Percentiles rank a stretch among this genome's conserved stretches.
Evolutionary conservation across 345 rosid species (phyloP).

Genomic region (Bruguiera parviflora): DNA sequence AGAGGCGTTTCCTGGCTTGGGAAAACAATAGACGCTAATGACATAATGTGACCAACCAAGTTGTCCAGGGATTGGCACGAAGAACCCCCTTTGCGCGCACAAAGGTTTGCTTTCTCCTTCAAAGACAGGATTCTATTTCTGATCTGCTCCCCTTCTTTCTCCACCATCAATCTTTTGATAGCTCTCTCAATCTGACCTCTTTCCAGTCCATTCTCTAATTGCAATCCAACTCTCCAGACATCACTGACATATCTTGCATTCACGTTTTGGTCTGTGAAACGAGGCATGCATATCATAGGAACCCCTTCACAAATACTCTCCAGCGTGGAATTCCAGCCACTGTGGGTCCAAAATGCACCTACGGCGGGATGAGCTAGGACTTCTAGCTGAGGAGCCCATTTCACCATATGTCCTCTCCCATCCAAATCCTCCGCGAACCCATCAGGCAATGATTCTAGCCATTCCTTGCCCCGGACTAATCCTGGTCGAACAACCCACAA

Average conservation of each 20-base stretch:
- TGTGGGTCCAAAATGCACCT: slow-evolving; percentile 21
- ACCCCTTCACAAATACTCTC: slow-evolving; percentile 21
- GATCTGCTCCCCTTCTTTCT: slow-evolving; percentile 8
- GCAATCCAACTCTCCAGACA: slow-evolving; percentile 17
- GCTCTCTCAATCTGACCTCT: slow-evolving; percentile 6
- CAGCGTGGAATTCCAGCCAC: slow-evolving; percentile 20
- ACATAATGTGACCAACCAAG: slow-evolving; percentile 10
- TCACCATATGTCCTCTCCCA: slow-evolving; percentile 10
- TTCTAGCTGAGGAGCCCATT: slow-evolving; percentile 19
- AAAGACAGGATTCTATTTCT: background rate
- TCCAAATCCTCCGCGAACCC: slow-evolving; percentile 8
- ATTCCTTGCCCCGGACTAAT: slow-evolving; percentile 11
- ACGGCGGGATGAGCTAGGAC: slow-evolving; percentile 12
- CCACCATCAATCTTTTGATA: slow-evolving; percentile 10
- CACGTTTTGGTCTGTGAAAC: slow-evolving; percentile 6
- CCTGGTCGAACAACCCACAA: slow-evolving; percentile 15
- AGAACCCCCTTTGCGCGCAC: slow-evolving; percentile 8
- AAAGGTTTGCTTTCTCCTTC: slow-evolving; percentile 7
- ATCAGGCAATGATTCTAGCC: slow-evolving; percentile 1
- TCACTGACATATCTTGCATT: slow-evolving; percentile 20
- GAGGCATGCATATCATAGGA: slow-evolving; percentile 17
- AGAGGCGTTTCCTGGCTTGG: background rate
- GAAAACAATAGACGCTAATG: slow-evolving; percentile 1
- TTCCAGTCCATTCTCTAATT: slow-evolving; percentile 7
- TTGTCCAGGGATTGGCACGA: slow-evolving; percentile 5